Conservation (phyloP, 805 yeast species). For the Yamadazyma tumulicola region DNA sequence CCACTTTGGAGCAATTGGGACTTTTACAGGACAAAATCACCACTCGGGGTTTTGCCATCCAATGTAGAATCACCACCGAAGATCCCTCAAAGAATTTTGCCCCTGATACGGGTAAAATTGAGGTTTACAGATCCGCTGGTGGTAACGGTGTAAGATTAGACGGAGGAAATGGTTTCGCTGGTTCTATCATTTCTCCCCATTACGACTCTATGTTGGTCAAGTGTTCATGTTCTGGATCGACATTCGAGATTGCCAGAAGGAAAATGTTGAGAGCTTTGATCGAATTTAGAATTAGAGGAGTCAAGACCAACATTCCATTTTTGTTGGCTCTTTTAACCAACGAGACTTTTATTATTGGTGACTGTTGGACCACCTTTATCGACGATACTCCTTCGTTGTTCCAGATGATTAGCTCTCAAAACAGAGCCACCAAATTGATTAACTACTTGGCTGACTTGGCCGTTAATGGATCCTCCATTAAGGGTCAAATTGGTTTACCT, state of each 20-base stretch:
- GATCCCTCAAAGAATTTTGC: constrained; percentile 96
- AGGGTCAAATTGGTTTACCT: constrained; percentile 93
- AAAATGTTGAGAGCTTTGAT: constrained; percentile 96
- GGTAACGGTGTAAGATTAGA: constrained; percentile 99
- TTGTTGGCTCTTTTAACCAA: constrained; percentile 86
- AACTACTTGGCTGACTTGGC: constrained; percentile 89
- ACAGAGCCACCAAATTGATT: constrained; percentile 93
- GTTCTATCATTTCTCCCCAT: constrained; percentile 93
- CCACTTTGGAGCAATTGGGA: constrained; percentile 86
- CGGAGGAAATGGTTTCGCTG: constrained; percentile 98
- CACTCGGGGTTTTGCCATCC: constrained; percentile 96
- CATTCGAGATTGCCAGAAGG: constrained; percentile 93
- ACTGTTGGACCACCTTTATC: constrained; percentile 97
- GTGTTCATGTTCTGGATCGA: constrained; percentile 95
- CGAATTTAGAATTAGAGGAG: constrained; percentile 98
- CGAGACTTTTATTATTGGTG: constrained; percentile 78
- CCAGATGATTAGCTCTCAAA: constrained; percentile 91
- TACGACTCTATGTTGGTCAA: constrained; percentile 98
- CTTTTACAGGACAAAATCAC: constrained; percentile 91
- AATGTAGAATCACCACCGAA: constrained; percentile 98
- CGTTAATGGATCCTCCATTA: constrained; percentile 93
- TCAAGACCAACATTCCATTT: constrained; percentile 97
- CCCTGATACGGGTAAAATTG: constrained; percentile 98
- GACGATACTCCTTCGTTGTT: constrained; percentile 97
- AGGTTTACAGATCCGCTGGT: constrained; percentile 97